phyloP scores from a whole-genome alignment of 331 rosid species.

The Malus hybrid region DNA sequence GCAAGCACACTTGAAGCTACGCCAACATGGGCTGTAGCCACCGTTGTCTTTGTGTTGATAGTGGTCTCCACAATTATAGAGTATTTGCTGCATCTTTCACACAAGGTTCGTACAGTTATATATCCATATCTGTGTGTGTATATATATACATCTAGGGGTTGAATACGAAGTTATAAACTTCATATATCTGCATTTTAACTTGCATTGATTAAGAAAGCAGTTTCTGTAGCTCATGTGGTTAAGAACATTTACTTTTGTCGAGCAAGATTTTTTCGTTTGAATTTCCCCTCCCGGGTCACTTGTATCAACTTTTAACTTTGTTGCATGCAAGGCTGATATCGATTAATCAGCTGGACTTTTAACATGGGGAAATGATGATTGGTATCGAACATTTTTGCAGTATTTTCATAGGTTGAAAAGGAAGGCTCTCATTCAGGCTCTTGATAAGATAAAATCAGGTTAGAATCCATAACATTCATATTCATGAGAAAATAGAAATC shows the following conservation, averaged over 20 bases:
- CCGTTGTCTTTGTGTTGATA: slow-evolving; percentile 36
- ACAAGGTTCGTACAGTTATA: slow-evolving; percentile 18
- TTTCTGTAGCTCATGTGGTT: too few species aligned
- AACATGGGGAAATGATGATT: too few species aligned
- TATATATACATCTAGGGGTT: neutral
- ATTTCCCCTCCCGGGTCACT: too few species aligned
- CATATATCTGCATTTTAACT: too few species aligned
- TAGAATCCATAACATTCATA: neutral
- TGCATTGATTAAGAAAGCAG: too few species aligned
- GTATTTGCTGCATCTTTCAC: slow-evolving; percentile 28
- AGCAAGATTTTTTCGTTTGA: too few species aligned
- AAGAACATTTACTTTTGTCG: too few species aligned
- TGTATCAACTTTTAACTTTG: neutral
- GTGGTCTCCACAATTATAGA: slow-evolving; percentile 38
- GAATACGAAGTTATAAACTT: too few species aligned
- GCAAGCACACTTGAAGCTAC: slow-evolving; percentile 40
- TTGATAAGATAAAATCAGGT: slow-evolving; percentile 53
- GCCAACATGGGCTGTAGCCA: slow-evolving; percentile 64
- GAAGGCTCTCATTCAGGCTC: slow-evolving; percentile 40
- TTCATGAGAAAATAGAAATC: too few species aligned
- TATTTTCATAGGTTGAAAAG: slow-evolving; percentile 31
- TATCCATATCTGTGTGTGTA: neutral
- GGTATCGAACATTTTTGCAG: slow-evolving; percentile 7
- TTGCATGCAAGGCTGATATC: too few species aligned
- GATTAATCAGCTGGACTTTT: too few species aligned